A percentile compares a stretch with the other conserved stretches of the same genome.
These are phyloP conservation scores for Pseudogymnoascus sp. DNA, from an alignment of 2,329 filamentous ascomycete species.

Conservation along the genomic window DNA sequence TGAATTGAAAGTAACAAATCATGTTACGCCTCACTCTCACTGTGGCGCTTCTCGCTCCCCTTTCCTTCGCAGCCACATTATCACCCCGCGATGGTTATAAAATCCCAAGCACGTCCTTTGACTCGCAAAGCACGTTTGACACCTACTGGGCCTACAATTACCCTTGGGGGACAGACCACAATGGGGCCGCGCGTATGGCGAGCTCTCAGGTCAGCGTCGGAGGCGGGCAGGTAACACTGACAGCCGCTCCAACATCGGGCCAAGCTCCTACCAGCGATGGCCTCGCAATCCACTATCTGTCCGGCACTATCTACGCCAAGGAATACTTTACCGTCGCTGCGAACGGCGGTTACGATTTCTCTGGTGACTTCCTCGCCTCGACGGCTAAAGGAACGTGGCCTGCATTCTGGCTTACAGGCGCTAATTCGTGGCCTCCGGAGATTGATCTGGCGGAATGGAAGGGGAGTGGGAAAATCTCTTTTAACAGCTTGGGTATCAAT, in stretches of 20 bases:
- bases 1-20: background rate
- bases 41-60: background rate
- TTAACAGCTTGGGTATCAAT: constrained; percentile 49
- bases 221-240: constrained; percentile 14
- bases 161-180: constrained; percentile 52
- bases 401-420: constrained; percentile 51
- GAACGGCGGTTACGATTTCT: constrained; percentile 34
- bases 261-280: constrained; percentile 26
- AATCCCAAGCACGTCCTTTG: constrained; percentile 35
- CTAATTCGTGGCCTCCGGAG: constrained; percentile 50
- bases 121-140: constrained; percentile 34
- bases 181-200: constrained; percentile 50
- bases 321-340: constrained; percentile 34
- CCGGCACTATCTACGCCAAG: constrained; percentile 35
- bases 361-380: constrained; percentile 34
- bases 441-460: constrained; percentile 57
- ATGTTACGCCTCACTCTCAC: background rate
- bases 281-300: constrained; percentile 43
- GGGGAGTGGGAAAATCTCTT: constrained; percentile 45
- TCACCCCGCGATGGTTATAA: background rate
- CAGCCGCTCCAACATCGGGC: constrained; percentile 16
- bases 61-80: background rate
- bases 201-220: constrained; percentile 37
- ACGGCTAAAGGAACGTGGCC: constrained; percentile 44
- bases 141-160: constrained; percentile 46